phyloP scores from a whole-genome alignment of 345 rosid species.

The Theobroma cacao region DNA sequence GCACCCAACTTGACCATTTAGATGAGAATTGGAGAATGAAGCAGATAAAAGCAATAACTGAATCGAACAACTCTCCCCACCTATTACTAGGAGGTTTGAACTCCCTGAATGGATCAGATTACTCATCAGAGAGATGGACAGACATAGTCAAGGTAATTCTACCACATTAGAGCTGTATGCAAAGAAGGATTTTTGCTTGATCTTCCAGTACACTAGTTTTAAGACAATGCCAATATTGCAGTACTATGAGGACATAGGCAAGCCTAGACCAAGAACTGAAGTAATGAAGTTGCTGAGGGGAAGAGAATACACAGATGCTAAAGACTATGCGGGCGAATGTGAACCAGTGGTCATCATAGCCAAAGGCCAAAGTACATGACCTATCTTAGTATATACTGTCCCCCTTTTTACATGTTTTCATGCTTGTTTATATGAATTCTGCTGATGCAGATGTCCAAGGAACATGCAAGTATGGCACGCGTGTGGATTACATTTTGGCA shows the following conservation, averaged over 20 bases:
- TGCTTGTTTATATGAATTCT: neutral
- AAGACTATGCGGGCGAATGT: constrained; percentile 80
- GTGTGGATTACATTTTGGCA: constrained; percentile 76
- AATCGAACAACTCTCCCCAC: constrained; percentile 60
- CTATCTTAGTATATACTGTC: neutral
- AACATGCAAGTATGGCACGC: constrained; percentile 92
- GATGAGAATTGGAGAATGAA: constrained; percentile 94
- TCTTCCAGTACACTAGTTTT: too few species aligned
- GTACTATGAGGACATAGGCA: constrained; percentile 87
- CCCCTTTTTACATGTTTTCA: neutral
- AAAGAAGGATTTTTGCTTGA: too few species aligned
- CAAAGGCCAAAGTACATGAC: constrained; percentile 79
- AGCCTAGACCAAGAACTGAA: constrained; percentile 79
- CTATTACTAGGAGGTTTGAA: constrained; percentile 80
- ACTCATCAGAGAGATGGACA: constrained; percentile 79
- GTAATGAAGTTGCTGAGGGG: constrained; percentile 62
- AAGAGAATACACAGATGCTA: constrained; percentile 67
- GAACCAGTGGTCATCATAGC: constrained; percentile 93
- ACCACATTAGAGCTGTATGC: neutral
- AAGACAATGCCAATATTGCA: constrained; percentile 16
- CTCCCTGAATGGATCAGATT: constrained; percentile 73
- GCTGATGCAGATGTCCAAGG: constrained; percentile 75
- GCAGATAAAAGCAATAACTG: constrained; percentile 70
- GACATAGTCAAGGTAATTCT: constrained; percentile 67
- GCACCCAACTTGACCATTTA: constrained; percentile 92